A percentile compares a stretch with the other conserved stretches of the same genome.
These are phyloP conservation scores for Tulasnella sp. DNA, from an alignment of 768 basidiomycete species.

Conservation along the genomic window DNA sequence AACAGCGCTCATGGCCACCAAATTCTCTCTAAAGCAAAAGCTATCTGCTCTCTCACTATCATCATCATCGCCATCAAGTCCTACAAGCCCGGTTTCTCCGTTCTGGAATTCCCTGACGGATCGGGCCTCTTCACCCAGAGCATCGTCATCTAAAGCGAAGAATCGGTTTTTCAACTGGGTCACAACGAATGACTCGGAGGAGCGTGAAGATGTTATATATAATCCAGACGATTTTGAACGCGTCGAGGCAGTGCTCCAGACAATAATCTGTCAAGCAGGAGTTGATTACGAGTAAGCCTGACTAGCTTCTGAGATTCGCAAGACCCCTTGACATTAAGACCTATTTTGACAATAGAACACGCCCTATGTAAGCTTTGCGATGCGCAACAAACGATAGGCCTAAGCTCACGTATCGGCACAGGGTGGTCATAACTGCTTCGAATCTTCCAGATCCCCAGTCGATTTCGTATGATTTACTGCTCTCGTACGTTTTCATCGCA, in stretches of 20 bases:
- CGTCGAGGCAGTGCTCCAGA: conserved; percentile 55
- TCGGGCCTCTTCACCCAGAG: background rate
- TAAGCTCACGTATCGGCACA: conserved; percentile 26
- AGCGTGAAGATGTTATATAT: conserved; percentile 24
- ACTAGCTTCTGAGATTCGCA: too few relatives aligned
- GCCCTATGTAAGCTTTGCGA: conserved; percentile 58
- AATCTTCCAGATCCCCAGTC: conserved; percentile 70
- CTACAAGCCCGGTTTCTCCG: conserved; percentile 11
- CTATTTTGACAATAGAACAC: conserved; percentile 43
- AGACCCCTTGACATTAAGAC: background rate
- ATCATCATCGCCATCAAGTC: conserved; percentile 13
- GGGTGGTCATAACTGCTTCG: conserved; percentile 76
- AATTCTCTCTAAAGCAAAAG: conserved; percentile 21
- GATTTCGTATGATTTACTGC: conserved; percentile 66
- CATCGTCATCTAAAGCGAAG: background rate
- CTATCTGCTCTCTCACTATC: conserved; percentile 19
- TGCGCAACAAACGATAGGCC: conserved; percentile 11
- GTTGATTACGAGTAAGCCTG: conserved; percentile 72
- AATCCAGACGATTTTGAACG: conserved; percentile 23
- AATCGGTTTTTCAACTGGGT: conserved; percentile 12
- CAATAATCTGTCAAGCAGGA: conserved; percentile 78
- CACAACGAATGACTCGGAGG: conserved; percentile 19
- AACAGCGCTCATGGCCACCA: background rate
- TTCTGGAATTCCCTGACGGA: conserved; percentile 20
- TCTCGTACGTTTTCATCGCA: conserved; percentile 41